A percentile compares a stretch with the other conserved stretches of the same genome.
These are phyloP conservation scores for Aotearoamyces nothofagi DNA, from an alignment of 2,329 filamentous ascomycete genomes.

Conservation along the genomic window DNA sequence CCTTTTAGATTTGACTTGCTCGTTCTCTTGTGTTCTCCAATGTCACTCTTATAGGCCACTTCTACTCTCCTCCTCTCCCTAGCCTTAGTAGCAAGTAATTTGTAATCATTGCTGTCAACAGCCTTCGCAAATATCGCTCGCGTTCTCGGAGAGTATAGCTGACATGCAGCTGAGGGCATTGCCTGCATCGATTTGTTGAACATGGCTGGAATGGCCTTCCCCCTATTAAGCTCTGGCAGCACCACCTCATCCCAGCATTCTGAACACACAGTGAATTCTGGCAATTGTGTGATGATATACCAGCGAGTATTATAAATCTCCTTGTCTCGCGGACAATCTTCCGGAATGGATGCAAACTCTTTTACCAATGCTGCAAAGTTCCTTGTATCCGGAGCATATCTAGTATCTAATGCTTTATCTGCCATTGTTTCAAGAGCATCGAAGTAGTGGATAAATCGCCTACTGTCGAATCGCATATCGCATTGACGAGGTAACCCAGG, in stretches of 20 bases:
- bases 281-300: conserved; percentile 64
- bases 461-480: conserved; percentile 47
- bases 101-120: conserved; percentile 49
- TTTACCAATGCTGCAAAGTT: conserved; percentile 12
- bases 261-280: conserved; percentile 70
- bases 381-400: conserved; percentile 12
- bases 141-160: conserved; percentile 73
- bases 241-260: conserved; percentile 75
- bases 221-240: conserved; percentile 44
- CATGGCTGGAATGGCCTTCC: conserved; percentile 41
- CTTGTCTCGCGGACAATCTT: conserved; percentile 21
- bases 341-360: conserved; percentile 7
- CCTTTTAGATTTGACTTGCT: background rate
- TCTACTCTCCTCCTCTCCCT: conserved; percentile 33
- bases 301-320: conserved; percentile 48
- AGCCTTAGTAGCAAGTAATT: conserved; percentile 41
- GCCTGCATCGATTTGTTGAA: conserved; percentile 48
- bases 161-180: conserved; percentile 44
- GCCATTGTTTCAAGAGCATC: conserved; percentile 42
- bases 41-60: background rate
- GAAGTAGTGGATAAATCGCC: conserved; percentile 42
- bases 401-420: conserved; percentile 27
- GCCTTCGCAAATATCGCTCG: conserved; percentile 54
- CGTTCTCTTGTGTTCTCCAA: background rate
- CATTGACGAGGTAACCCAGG: conserved; percentile 42